phyloP scores from a whole-genome alignment of 2,329 filamentous ascomycete genomes.

The Zasmidium angulare region DNA sequence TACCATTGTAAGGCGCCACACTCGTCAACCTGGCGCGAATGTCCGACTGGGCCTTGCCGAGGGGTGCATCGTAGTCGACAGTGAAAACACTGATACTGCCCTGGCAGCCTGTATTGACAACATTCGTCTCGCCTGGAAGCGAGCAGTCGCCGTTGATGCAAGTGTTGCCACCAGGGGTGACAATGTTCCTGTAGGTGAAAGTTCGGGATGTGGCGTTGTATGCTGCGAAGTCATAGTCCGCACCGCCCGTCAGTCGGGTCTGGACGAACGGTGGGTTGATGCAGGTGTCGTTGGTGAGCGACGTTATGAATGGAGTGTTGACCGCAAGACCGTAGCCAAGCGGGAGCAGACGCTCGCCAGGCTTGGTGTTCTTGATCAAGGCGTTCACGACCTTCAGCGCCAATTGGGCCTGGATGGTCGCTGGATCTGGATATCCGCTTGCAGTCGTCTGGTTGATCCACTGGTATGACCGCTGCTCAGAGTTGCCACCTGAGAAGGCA shows the following conservation, averaged over 20 bases:
- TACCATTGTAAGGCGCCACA: constrained; percentile 15
- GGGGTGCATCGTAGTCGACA: constrained; percentile 53
- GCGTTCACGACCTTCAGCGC: constrained; percentile 47
- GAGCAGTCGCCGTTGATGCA: constrained; percentile 55
- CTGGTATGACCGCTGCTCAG: constrained; percentile 44
- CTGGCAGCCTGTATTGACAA: constrained; percentile 46
- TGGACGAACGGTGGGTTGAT: constrained; percentile 47
- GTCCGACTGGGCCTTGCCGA: constrained; percentile 24
- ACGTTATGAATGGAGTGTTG: constrained; percentile 50
- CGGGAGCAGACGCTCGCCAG: constrained; percentile 41
- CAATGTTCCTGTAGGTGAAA: constrained; percentile 45
- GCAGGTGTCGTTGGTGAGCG: constrained; percentile 40
- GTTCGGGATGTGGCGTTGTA: constrained; percentile 45
- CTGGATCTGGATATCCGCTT: constrained; percentile 38
- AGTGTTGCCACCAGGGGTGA: constrained; percentile 35
- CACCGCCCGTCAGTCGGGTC: constrained; percentile 52
- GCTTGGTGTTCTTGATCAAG: constrained; percentile 41
- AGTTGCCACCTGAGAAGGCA: constrained; percentile 48
- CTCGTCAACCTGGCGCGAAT: constrained; percentile 10
- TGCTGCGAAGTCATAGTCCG: constrained; percentile 48
- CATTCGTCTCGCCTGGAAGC: constrained; percentile 52
- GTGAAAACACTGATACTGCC: constrained; percentile 49
- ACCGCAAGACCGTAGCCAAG: constrained; percentile 53
- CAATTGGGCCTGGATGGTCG: constrained; percentile 46
- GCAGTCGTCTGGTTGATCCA: constrained; percentile 42